Conservation (phyloP, 2,329 filamentous ascomycete species). For the Trichoderma afroharzianum region DNA sequence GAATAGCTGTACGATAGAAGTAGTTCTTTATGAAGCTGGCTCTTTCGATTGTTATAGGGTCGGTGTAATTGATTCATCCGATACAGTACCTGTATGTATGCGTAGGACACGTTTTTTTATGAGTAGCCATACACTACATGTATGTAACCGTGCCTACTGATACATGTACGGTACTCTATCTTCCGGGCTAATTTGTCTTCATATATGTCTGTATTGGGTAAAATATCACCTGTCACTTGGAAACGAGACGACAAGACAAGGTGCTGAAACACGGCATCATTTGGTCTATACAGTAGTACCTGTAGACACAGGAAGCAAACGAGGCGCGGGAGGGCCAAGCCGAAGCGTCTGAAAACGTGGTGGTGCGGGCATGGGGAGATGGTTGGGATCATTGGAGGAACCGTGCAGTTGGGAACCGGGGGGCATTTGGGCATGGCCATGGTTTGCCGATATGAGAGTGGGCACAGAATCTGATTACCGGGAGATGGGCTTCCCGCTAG, state of each 20-base stretch:
- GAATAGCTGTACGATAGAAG: not conserved
- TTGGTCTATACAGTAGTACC: not conserved
- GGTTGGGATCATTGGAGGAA: not conserved
- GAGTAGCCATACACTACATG: not conserved
- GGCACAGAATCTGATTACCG: constrained; percentile 8
- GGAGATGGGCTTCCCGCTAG: not conserved
- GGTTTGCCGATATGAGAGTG: constrained; percentile 14
- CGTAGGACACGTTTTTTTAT: not conserved
- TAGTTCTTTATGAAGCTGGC: not conserved
- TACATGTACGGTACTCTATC: not conserved
- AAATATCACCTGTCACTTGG: not conserved
- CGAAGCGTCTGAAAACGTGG: not conserved
- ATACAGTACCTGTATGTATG: not conserved
- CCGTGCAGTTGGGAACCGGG: not conserved
- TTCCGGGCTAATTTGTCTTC: not conserved
- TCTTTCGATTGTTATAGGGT: not conserved
- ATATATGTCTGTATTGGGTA: not conserved
- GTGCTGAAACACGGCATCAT: not conserved
- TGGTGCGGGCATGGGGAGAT: not conserved
- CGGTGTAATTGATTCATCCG: not conserved
- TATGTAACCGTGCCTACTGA: not conserved
- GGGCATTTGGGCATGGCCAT: not conserved
- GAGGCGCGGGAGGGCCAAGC: not conserved
- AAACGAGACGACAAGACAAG: not conserved
- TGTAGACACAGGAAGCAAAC: not conserved